Evolutionary conservation across 805 yeast species (phyloP).

Genomic region (Candida stauntonica): DNA sequence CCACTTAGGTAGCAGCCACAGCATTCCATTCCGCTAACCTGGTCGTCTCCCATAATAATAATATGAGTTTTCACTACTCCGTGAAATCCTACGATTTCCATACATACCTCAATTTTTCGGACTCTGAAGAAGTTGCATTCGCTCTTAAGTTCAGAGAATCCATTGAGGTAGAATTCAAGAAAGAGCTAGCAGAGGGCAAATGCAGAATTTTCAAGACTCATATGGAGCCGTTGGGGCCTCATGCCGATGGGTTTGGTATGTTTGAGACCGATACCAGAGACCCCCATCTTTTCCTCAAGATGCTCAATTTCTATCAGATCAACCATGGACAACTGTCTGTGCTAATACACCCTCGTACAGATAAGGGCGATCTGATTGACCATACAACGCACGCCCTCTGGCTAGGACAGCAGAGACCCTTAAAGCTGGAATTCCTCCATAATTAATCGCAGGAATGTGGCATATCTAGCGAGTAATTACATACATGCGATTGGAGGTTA

Average conservation of each 20-base stretch:
- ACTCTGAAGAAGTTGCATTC: conserved; percentile 27
- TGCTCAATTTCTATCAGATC: conserved; percentile 48
- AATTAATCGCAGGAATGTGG: too few relatives aligned
- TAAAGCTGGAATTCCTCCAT: conserved; percentile 17
- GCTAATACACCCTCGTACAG: conserved; percentile 49
- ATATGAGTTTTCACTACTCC: conserved; percentile 22
- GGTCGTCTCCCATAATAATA: too few relatives aligned
- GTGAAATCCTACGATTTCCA: conserved; percentile 49
- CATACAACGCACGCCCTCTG: conserved; percentile 54
- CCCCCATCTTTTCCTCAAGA: conserved; percentile 39
- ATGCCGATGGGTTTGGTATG: conserved; percentile 46
- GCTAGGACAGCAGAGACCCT: conserved; percentile 43
- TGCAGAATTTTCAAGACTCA: conserved; percentile 42
- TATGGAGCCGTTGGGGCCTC: conserved; percentile 53
- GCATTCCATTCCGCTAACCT: too few relatives aligned
- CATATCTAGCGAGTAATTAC: neutral
- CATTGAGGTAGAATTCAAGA: conserved; percentile 37
- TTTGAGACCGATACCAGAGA: conserved; percentile 51
- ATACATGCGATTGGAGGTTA: too few relatives aligned
- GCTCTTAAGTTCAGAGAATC: conserved; percentile 37
- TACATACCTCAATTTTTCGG: conserved; percentile 40
- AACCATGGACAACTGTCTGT: conserved; percentile 51
- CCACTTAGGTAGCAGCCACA: too few relatives aligned
- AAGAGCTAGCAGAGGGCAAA: conserved; percentile 35
- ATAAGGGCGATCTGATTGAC: conserved; percentile 36